Evolutionary conservation across 2,329 filamentous ascomycete species (phyloP).

Genomic region (Arthrinium puccinioides): DNA sequence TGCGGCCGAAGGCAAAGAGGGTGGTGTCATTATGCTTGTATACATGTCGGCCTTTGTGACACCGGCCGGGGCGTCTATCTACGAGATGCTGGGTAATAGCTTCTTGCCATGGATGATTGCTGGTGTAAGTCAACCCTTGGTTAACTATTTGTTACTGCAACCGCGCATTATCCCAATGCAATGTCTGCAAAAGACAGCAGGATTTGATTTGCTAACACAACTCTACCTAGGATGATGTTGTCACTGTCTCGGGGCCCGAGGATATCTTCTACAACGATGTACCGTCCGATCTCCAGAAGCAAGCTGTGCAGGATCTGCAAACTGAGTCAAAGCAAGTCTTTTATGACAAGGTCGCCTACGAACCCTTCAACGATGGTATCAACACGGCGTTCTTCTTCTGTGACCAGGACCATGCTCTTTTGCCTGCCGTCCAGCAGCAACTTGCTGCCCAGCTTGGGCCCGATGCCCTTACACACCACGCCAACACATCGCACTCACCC

Average conservation of each 20-base stretch:
- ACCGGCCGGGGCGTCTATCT: conserved; percentile 12
- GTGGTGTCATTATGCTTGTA: conserved; percentile 23
- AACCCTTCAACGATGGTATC: conserved; percentile 13
- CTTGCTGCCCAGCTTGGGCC: conserved; percentile 7
- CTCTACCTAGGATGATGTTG: conserved; percentile 7
- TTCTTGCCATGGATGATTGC: conserved; percentile 16
- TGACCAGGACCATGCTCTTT: conserved; percentile 10
- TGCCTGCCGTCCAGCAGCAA: conserved; percentile 7
- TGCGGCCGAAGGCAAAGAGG: conserved; percentile 20
- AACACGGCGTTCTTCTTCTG: conserved; percentile 13
- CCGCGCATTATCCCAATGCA: neutral
- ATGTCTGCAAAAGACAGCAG: neutral
- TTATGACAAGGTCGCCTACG: conserved; percentile 10
- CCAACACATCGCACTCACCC: conserved; percentile 10
- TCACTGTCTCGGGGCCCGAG: conserved; percentile 7
- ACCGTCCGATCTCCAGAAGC: conserved; percentile 5
- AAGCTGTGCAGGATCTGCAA: conserved; percentile 8
- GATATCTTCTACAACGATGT: conserved; percentile 14
- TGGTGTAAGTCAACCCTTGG: neutral
- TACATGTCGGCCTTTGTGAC: conserved; percentile 20
- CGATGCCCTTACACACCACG: conserved; percentile 7
- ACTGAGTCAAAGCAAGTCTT: conserved; percentile 12
- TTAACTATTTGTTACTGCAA: neutral
- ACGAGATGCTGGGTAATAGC: conserved; percentile 13
- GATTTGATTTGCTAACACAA: neutral